Evolutionary conservation across 2,329 filamentous ascomycete species (phyloP).

Genomic region (Trichoderma polysporum): DNA sequence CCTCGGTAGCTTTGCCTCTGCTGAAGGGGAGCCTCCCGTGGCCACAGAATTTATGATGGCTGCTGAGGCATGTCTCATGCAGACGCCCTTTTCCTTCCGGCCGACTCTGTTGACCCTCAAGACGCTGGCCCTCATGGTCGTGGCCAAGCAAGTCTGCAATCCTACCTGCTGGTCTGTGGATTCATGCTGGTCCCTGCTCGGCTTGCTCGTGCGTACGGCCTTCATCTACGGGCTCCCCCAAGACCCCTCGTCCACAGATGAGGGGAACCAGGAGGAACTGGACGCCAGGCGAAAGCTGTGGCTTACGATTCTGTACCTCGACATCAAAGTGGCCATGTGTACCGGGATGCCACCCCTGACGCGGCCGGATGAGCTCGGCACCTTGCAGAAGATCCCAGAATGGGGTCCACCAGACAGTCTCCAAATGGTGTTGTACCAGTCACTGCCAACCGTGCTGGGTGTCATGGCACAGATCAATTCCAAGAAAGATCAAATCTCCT

Average conservation of each 20-base stretch:
- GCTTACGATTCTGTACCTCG: slow-evolving; percentile 39
- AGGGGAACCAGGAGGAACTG: slow-evolving; percentile 30
- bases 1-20: slow-evolving; percentile 34
- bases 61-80: slow-evolving; percentile 39
- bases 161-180: slow-evolving; percentile 40
- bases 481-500: slow-evolving; percentile 33
- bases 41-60: slow-evolving; percentile 40
- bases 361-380: slow-evolving; percentile 33
- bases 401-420: slow-evolving; percentile 32
- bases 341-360: slow-evolving; percentile 39
- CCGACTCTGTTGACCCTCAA: slow-evolving; percentile 36
- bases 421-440: slow-evolving; percentile 35
- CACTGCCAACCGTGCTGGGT: slow-evolving; percentile 33
- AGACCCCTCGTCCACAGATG: slow-evolving; percentile 29
- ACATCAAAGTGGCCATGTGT: slow-evolving; percentile 38
- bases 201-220: slow-evolving; percentile 35
- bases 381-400: slow-evolving; percentile 29
- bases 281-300: slow-evolving; percentile 34
- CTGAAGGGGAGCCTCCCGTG: slow-evolving; percentile 34
- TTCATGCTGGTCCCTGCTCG: slow-evolving; percentile 38
- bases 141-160: slow-evolving; percentile 40
- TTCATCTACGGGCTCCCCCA: slow-evolving; percentile 39
- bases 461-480: slow-evolving; percentile 37
- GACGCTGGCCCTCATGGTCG: slow-evolving; percentile 35
- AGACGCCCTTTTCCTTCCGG: slow-evolving; percentile 40